These are phyloP conservation scores for Byssoonygena ceratinophila DNA, from an alignment of 2,329 filamentous ascomycete species.

Conservation along the genomic window DNA sequence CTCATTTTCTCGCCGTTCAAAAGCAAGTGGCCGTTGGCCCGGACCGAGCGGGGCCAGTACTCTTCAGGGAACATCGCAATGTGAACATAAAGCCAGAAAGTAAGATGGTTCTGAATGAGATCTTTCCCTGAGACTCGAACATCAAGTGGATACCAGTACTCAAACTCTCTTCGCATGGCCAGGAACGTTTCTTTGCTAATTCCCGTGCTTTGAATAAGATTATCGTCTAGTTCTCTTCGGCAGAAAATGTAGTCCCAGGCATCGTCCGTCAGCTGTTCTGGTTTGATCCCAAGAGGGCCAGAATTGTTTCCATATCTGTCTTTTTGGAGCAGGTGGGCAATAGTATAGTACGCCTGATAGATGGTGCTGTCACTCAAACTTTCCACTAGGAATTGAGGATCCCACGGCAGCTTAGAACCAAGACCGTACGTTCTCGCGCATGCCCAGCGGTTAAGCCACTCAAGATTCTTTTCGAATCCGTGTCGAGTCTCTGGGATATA, in stretches of 20 bases:
- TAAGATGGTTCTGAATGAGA: constrained; percentile 84
- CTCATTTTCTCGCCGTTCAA: constrained; percentile 98
- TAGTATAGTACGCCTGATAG: constrained; percentile 59
- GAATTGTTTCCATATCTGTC: constrained; percentile 73
- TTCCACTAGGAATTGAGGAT: constrained; percentile 81
- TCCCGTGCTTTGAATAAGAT: constrained; percentile 53
- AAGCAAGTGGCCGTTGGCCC: constrained; percentile 85
- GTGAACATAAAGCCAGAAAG: constrained; percentile 92
- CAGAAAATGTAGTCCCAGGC: constrained; percentile 95
- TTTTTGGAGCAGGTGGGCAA: constrained; percentile 57
- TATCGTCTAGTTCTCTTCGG: constrained; percentile 58
- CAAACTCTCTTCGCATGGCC: constrained; percentile 78
- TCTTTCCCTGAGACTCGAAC: constrained; percentile 84
- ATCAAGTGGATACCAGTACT: constrained; percentile 95
- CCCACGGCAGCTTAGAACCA: constrained; percentile 91
- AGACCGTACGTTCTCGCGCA: constrained; percentile 85
- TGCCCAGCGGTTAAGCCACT: constrained; percentile 94
- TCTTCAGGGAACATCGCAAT: constrained; percentile 75
- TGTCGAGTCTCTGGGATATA: constrained; percentile 69
- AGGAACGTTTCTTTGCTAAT: constrained; percentile 65
- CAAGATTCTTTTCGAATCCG: constrained; percentile 71
- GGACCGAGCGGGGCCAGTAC: constrained; percentile 79
- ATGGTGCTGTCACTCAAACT: constrained; percentile 83
- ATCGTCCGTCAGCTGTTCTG: constrained; percentile 86
- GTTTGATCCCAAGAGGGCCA: constrained; percentile 57